Percentiles rank a stretch among this genome's conserved stretches.
phyloP scores from a whole-genome alignment of 495 filamentous ascomycete species.

The Penicillium coprophilum region DNA sequence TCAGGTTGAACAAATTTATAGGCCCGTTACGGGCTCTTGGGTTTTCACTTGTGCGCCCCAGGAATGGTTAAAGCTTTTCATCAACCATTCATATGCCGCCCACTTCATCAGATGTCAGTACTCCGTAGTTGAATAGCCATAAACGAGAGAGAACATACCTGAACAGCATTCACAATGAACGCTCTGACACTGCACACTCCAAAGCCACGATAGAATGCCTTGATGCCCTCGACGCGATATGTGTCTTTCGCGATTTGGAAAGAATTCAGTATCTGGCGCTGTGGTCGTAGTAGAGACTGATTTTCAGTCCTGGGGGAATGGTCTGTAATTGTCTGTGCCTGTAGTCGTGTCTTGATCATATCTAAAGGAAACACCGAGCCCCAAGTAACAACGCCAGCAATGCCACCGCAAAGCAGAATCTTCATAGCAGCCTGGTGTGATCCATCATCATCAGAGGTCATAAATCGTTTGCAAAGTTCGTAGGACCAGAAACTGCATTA shows the following conservation, averaged over 20 bases:
- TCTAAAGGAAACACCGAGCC: slow-evolving; percentile 83
- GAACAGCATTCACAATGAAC: slow-evolving; percentile 76
- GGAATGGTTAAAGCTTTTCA: slow-evolving; percentile 45
- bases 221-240: slow-evolving; percentile 63
- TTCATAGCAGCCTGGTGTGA: slow-evolving; percentile 54
- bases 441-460: slow-evolving; percentile 43
- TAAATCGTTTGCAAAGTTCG: slow-evolving; percentile 62
- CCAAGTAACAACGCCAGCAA: slow-evolving; percentile 86
- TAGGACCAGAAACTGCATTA: slow-evolving; percentile 74
- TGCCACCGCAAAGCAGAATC: slow-evolving; percentile 75
- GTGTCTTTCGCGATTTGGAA: slow-evolving; percentile 60
- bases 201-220: slow-evolving; percentile 75
- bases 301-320: slow-evolving; percentile 25
- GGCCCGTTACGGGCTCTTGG: slow-evolving; percentile 6
- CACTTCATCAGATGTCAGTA: slow-evolving; percentile 56
- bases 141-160: slow-evolving; percentile 39
- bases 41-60: slow-evolving; percentile 6
- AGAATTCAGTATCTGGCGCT: slow-evolving; percentile 46
- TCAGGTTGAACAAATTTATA: neutral
- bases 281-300: slow-evolving; percentile 22
- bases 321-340: slow-evolving; percentile 56
- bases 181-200: slow-evolving; percentile 76
- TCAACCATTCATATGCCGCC: slow-evolving; percentile 83
- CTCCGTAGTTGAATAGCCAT: slow-evolving; percentile 9
- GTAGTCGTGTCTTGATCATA: slow-evolving; percentile 83